These are phyloP conservation scores for Physcomitrium patens DNA, from an alignment of 225 moss, liverwort and hornwort species.

Conservation along the genomic window DNA sequence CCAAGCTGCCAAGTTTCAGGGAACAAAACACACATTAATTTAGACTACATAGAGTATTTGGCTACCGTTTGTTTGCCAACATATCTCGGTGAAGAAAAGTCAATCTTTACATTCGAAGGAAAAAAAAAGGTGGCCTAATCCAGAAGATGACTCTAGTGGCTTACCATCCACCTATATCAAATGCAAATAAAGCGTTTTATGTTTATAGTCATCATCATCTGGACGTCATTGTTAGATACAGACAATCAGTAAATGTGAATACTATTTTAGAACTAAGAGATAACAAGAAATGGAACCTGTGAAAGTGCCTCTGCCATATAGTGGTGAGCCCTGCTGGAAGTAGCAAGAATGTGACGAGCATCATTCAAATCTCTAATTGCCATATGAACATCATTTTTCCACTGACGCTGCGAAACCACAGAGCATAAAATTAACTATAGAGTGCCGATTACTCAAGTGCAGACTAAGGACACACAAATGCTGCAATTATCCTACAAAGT, in stretches of 20 bases:
- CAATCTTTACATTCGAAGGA: conserved; percentile 17
- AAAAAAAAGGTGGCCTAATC: background rate
- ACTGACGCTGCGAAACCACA: conserved; percentile 74
- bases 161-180: background rate
- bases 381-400: conserved; percentile 99
- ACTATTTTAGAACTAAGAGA: conserved; percentile 9
- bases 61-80: background rate
- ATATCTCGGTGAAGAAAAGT: background rate
- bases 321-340: conserved; percentile 74
- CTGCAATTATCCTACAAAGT: conserved; percentile 13
- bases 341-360: conserved; percentile 72
- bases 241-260: background rate
- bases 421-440: conserved; percentile 24
- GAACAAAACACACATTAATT: background rate
- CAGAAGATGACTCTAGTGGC: background rate
- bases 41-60: background rate
- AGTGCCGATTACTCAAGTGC: conserved; percentile 13
- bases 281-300: conserved; percentile 52
- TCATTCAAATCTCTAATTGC: conserved; percentile 91
- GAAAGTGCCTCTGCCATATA: conserved; percentile 87
- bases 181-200: conserved; percentile 1
- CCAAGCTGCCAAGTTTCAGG: conserved; percentile 62
- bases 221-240: conserved; percentile 1
- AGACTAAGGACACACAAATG: background rate
- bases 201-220: conserved; percentile 4